Base-by-base conservation (phyloP, 768 basidiomycete genomes). In the Naganishia vishniacii region DNA sequence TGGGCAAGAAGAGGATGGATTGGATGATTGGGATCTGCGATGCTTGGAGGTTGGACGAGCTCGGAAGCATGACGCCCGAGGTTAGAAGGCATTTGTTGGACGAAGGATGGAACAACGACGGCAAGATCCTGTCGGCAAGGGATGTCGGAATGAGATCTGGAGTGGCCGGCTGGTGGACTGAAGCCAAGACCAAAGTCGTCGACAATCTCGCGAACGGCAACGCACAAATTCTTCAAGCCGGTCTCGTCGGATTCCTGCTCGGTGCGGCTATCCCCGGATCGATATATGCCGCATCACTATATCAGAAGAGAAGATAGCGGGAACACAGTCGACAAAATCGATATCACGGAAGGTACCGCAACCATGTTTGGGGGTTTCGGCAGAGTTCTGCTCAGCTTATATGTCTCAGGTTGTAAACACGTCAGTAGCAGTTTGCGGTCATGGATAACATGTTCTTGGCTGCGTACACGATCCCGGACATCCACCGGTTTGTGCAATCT, bases 21-120 rank as follows among this genome's bases (percentile, higher is more conserved):
- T 93, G 90, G 91, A 93, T 95, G 88, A 83, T 86, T 20, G 82
- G 82, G 66, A 80, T 95, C 25, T 97, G 91, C 77, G 89, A 89
- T 65, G 76, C 80, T 31, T 98, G 93, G 93, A 79, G 82, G 32
- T 80, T 97, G 80, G 88, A 87, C 47, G 87, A 93, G 61, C 83
- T 99, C 65, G 84, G 83, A 2, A 67, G 75, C 61, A 80, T 93
- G 70, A 84, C 90, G 75, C 85, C 88, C 32, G 79, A 72, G 16
- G 81, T 81, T 76, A 87, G 89, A 78, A 78, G 79, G 29, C 81
- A 71, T 62, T 77, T 98, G 18, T 76, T 99, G 65, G 84, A 89
- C 66, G 83, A 87, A 46, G 94, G 94, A 3, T 99, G 92, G 92
- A 88, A 91, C 70, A 82, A 83, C 47, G 49, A 59, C 28, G 79